Evolutionary conservation across 2,329 filamentous ascomycete species (phyloP).

Genomic region (Chalara sp.): DNA sequence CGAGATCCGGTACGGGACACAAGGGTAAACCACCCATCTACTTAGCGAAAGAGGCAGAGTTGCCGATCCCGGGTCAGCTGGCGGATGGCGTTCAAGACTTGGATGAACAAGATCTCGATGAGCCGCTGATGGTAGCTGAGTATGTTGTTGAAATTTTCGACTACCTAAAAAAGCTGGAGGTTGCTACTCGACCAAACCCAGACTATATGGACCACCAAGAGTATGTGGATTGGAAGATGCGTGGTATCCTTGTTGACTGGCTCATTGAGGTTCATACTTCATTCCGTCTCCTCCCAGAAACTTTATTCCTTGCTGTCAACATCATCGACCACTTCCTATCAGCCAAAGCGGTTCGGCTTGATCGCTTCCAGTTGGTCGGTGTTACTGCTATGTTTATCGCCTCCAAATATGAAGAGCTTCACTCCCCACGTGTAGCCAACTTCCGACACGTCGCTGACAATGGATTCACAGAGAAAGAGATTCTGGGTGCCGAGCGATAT

Average conservation of each 20-base stretch:
- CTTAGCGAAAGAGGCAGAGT: constrained; percentile 48
- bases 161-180: constrained; percentile 83
- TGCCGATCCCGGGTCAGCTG: constrained; percentile 18
- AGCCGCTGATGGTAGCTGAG: constrained; percentile 96
- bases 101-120: constrained; percentile 81
- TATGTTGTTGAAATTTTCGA: constrained; percentile 97
- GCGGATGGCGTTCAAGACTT: constrained; percentile 53
- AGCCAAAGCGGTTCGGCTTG: constrained; percentile 88
- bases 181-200: constrained; percentile 75
- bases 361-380: constrained; percentile 91
- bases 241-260: constrained; percentile 96
- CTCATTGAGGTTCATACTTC: constrained; percentile 96
- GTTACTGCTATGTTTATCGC: constrained; percentile 99
- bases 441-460: constrained; percentile 97
- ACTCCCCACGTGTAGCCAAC: constrained; percentile 93
- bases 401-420: constrained; percentile 96
- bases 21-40: constrained; percentile 64
- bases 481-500: constrained; percentile 93
- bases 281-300: constrained; percentile 92
- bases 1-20: constrained; percentile 61
- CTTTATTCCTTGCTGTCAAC: constrained; percentile 93
- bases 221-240: constrained; percentile 97
- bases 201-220: constrained; percentile 94
- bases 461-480: constrained; percentile 91
- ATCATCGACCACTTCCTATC: constrained; percentile 98